A percentile compares a stretch with the other conserved stretches of the same genome.
Conservation (phyloP, 441 rosid genomes). For the Lagerstroemia fauriei region DNA sequence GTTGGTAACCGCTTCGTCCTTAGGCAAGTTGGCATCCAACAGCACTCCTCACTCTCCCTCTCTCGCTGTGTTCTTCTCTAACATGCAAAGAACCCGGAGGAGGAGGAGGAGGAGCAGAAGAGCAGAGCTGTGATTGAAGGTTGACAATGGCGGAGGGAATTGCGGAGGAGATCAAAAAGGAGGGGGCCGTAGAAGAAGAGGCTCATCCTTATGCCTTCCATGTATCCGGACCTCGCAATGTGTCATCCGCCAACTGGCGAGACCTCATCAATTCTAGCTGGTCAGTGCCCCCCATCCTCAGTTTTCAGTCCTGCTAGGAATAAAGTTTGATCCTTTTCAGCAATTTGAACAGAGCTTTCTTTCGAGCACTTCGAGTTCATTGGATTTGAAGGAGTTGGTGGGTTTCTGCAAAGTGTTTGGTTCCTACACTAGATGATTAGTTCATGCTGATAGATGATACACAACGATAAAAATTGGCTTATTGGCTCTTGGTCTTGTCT, state of each 20-base stretch:
- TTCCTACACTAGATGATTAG: not conserved
- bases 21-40: not conserved
- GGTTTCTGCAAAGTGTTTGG: not conserved
- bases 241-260: conserved; percentile 84
- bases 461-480: not conserved
- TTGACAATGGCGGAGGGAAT: conserved; percentile 23
- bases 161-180: conserved; percentile 34
- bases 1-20: not conserved
- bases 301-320: not conserved
- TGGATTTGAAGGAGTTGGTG: not conserved
- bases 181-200: conserved; percentile 35
- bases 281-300: conserved; percentile 38
- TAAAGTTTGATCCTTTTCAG: not conserved
- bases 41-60: not conserved
- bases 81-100: conserved; percentile 3
- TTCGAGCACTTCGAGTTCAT: not conserved
- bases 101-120: conserved; percentile 12
- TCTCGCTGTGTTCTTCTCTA: conserved; percentile 6
- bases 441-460: not conserved
- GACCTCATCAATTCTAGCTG: conserved; percentile 85
- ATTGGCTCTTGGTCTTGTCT: not conserved
- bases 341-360: not conserved
- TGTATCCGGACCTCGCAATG: conserved; percentile 82
- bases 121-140: not conserved
- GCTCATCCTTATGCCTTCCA: conserved; percentile 81